Evolutionary conservation across 2,329 filamentous ascomycete genomes (phyloP).

Genomic region (Chrysosphaeria jannelii): DNA sequence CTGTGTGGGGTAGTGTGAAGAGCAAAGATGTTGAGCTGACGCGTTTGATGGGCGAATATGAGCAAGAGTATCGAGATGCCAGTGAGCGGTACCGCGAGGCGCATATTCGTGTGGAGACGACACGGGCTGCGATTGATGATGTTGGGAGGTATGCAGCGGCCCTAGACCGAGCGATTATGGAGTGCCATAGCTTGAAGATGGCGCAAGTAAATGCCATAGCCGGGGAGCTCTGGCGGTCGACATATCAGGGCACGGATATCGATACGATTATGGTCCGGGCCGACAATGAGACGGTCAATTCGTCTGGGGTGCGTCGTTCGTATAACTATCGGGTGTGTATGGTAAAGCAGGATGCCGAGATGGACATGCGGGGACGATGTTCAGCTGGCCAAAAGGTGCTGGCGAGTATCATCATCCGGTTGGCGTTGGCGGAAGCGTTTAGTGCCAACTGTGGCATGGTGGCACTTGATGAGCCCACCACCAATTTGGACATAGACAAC

Average conservation of each 20-base stretch:
- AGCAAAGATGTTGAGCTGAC: slow-evolving; percentile 58
- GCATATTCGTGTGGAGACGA: slow-evolving; percentile 72
- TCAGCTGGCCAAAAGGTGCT: slow-evolving; percentile 91
- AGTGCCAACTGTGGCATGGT: slow-evolving; percentile 89
- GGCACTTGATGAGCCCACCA: slow-evolving; percentile 79
- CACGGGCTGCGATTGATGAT: slow-evolving; percentile 77
- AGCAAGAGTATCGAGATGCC: slow-evolving; percentile 65
- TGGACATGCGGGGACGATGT: slow-evolving; percentile 98
- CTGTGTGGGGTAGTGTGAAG: slow-evolving; percentile 48
- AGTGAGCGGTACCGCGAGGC: slow-evolving; percentile 54
- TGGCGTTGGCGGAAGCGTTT: slow-evolving; percentile 88
- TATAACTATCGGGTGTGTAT: slow-evolving; percentile 98
- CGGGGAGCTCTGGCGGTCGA: slow-evolving; percentile 86
- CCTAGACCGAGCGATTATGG: slow-evolving; percentile 90
- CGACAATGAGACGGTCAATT: slow-evolving; percentile 39
- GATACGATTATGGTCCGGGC: slow-evolving; percentile 89
- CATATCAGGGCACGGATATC: slow-evolving; percentile 90
- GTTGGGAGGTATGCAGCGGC: slow-evolving; percentile 55
- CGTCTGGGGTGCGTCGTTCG: slow-evolving; percentile 25
- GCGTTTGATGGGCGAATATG: slow-evolving; percentile 47
- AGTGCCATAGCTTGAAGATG: slow-evolving; percentile 91
- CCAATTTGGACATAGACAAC: slow-evolving; percentile 85
- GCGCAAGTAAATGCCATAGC: slow-evolving; percentile 89
- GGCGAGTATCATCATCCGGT: slow-evolving; percentile 85
- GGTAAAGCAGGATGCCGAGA: slow-evolving; percentile 89